Evolutionary conservation across 2,329 filamentous ascomycete genomes (phyloP), one percentile per base, ranked within the genome.

Genomic region (Raffaelea arxii): DNA sequence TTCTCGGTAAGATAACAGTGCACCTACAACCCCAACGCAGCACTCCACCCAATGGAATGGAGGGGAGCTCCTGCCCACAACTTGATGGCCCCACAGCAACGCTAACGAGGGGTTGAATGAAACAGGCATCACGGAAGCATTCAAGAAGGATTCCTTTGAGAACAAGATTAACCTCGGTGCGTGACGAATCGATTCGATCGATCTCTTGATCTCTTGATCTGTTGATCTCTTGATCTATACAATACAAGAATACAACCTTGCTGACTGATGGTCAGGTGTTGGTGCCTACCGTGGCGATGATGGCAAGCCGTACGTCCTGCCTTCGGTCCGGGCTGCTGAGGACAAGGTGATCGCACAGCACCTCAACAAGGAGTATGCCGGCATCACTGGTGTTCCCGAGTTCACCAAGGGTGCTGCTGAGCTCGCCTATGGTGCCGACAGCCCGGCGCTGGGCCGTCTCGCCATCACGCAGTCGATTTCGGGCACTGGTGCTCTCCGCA

Each of bases 401-500:
- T 96, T 98, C 77, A 94, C 90, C 68, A 86, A 86, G 65, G 86
- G 90, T 54, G 91, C 92, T 49, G 90, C 89, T 54, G 73, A 86
- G 63, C 82, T 98, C 50, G 92, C 92, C 60, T 97, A 96, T 67
- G 91, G 91, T 55, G 40, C 43, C 22, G 81, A 86, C 69, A 92
- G 84, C 51, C 68, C 82, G 39, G 83, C 82, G 56, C 77, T 97
- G 65, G 71, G 76, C 59, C 84, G 89, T 60, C 73, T 96, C 53
- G 89, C 82, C 70, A 89, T 95, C 68, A 96, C 91, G 53, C 92
- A 98, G 76, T 87, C 90, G 70, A 96, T 98, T 73, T 98, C 92
- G 51, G 92, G 92, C 57, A 98, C 92, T 49, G 92, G 92, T 62
- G 92, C 92, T 53, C 81, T 98, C 61, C 84, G 92, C 65, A 91